A percentile compares a stretch with the other conserved stretches of the same genome.
These are phyloP conservation scores for Dacryopinax primogenitus DNA, from an alignment of 768 basidiomycete genomes.

Conservation along the genomic window DNA sequence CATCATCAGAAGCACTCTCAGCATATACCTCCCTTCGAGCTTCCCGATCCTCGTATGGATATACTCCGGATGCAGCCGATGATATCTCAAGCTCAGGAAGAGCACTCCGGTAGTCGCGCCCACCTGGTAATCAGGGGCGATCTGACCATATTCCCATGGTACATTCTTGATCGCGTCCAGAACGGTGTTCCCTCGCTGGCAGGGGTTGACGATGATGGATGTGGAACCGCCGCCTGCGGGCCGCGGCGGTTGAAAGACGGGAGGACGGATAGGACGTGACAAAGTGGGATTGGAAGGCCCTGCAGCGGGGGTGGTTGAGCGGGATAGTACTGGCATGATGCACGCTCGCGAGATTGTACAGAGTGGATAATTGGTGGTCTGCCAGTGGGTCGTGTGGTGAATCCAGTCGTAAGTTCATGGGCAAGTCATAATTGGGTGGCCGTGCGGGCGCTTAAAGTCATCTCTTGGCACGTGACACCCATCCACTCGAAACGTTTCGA, in stretches of 20 bases:
- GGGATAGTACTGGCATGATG: too few relatives aligned
- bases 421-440: too few relatives aligned
- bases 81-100: slow-evolving; percentile 86
- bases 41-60: slow-evolving; percentile 82
- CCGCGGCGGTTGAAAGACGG: neutral
- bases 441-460: too few relatives aligned
- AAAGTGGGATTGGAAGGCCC: slow-evolving; percentile 9
- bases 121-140: slow-evolving; percentile 88
- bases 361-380: too few relatives aligned
- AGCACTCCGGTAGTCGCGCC: slow-evolving; percentile 85
- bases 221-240: neutral
- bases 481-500: too few relatives aligned
- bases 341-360: too few relatives aligned
- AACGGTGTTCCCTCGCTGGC: slow-evolving; percentile 76
- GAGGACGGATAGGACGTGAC: slow-evolving; percentile 6
- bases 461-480: too few relatives aligned
- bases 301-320: too few relatives aligned
- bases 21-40: slow-evolving; percentile 65
- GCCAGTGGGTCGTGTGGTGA: too few relatives aligned
- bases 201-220: slow-evolving; percentile 3
- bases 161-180: slow-evolving; percentile 77
- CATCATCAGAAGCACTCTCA: slow-evolving; percentile 74
- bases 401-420: too few relatives aligned
- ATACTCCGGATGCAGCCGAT: slow-evolving; percentile 95
- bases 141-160: slow-evolving; percentile 88